Base-by-base conservation (phyloP, 805 yeast species). In the Blastobotrys mokoenaii region DNA sequence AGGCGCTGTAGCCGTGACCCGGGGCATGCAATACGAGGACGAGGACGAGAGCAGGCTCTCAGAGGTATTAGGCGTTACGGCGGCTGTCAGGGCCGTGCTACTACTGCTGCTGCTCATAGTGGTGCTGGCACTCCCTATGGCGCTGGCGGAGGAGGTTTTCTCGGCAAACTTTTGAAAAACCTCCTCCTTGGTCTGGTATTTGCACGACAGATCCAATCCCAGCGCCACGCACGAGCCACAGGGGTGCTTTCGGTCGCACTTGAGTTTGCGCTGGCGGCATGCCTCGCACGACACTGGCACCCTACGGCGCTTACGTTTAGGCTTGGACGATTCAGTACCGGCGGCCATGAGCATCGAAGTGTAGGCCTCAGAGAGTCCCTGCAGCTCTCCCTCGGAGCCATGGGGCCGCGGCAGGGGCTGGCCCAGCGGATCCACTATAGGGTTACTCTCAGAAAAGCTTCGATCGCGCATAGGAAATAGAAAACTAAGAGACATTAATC, bases 211-310 rank as follows among this genome's bases (percentile, higher is more conserved):
- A n/a, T 32, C n/a, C 31, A 46, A 36, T 10, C 41, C 31, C 14
- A 52, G 47, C n/a, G 48, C 11, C 5, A 39, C 40, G 39, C 56
- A 53, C 2, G 54, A 51, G 7, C 47, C 35, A 31, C 56, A 53
- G n/a, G 56, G 56, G 12, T 43, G 46, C 17, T 45, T 44, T 1
- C 56, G 43, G 47, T 53, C 54, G 39, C 56, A 53, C 45, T 49
- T 52, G 38, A 51, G 46, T 35, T 52, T 51, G 14, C 54, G 46
- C 37, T 49, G 41, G 27, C 55, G 41, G 39, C 56, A 52, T 10
- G 48, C 46, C 20, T 52, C 47, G 41, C 55, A 52, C 1, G 55
- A 52, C 11, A 48, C 33, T 3, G 55, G 51, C 1, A 51, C 43
- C 29, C 53, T 38, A 8, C 40, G 31, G 15, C 45, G 39, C 25